Conservation (phyloP, 306 rosid species). For the Psophocarpus tetragonolobus region DNA sequence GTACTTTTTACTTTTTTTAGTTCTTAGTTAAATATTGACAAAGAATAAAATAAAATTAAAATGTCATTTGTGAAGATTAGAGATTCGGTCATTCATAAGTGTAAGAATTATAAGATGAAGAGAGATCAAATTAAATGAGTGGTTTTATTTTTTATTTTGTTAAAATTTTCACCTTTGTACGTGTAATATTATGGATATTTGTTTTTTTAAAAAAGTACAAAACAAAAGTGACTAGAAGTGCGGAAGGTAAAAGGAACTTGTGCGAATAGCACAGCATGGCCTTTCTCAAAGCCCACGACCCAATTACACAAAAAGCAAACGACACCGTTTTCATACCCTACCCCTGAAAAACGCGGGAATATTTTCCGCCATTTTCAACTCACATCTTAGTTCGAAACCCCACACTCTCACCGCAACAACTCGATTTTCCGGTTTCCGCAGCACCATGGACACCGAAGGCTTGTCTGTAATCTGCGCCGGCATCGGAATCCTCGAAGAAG, state of each 20-base stretch:
- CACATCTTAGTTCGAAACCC: constrained; percentile 21
- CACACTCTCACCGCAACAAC: not conserved
- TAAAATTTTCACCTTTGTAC: not conserved
- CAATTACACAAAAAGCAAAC: not conserved
- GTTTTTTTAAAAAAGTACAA: not conserved
- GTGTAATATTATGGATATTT: not conserved
- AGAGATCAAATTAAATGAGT: too few species aligned
- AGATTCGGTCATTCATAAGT: too few species aligned
- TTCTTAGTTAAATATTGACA: too few species aligned
- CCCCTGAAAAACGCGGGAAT: constrained; percentile 36
- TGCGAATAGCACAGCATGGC: too few species aligned
- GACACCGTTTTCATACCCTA: not conserved
- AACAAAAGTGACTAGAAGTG: too few species aligned
- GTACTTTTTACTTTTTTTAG: too few species aligned
- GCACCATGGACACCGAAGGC: constrained; percentile 72
- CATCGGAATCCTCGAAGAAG: constrained; percentile 63
- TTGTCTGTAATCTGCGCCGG: constrained; percentile 77
- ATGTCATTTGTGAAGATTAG: too few species aligned
- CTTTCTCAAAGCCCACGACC: not conserved
- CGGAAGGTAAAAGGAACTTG: too few species aligned
- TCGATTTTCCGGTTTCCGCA: too few species aligned
- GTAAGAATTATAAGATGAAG: too few species aligned
- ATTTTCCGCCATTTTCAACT: constrained; percentile 19
- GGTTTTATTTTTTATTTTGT: not conserved
- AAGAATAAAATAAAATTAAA: too few species aligned